Evolutionary conservation across 192 early-diverging fungal species (phyloP), one percentile per base, ranked within the genome.

Genomic region (Obelidium mucronatum): DNA sequence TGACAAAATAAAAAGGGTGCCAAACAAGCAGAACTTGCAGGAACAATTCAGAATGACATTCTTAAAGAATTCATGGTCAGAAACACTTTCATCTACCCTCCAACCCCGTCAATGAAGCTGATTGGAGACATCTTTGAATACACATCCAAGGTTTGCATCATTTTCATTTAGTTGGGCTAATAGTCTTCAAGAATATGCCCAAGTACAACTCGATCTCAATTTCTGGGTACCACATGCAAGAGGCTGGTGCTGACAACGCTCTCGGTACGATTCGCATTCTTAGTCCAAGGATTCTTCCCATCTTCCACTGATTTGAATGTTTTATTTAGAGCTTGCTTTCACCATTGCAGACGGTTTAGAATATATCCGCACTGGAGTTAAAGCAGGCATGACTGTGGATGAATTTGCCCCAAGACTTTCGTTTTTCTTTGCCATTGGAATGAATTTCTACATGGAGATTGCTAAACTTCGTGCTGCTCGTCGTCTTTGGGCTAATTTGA

Each of bases 371-470:
- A 76, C 76, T 79, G 88, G 88, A 26, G 82, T 96, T 33, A 85
- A 85, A 71, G 90, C 94, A 1, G 94, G 93, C 6, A 96, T 96
- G 94, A 90, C 92, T 0, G 88, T 96, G 1, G 93, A 96, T 76
- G 81, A 94, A 77, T 96, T 96, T 80, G 93, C 93, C 1, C 94
- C 94, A 17, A 92, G 94, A 22, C 82, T 96, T 35, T 96, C 93
- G 28, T 96, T 96, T 88, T 96, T 96, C 83, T 96, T 93, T 87
- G 94, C 91, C 56, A 91, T 96, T 37, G 94, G 93, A 2, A 96
- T 96, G 94, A 96, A 95, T 86, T 96, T 94, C 78, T 96, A 94
- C 83, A 96, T 96, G 94, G 94, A 96, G 81, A 92, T 96, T 59
- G 94, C 94, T 34, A 96, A 96, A 80, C 89, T 96, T 84, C 90